Base-by-base conservation (phyloP, 176 grass and related monocot genomes). In the Musa beccarii region DNA sequence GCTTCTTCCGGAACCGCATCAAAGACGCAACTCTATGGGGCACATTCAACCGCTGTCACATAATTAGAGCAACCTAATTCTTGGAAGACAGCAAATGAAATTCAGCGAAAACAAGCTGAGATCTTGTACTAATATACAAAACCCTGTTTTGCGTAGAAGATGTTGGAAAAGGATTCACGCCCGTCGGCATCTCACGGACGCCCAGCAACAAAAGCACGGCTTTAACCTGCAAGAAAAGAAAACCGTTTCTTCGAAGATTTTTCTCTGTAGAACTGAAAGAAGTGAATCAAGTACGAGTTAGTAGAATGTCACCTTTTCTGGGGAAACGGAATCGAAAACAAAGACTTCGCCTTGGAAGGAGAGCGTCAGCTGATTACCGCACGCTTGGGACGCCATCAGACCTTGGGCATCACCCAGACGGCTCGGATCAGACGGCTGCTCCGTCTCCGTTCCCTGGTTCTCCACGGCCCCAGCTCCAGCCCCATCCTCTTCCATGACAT, bases 1-100 rank as follows among this genome's bases (percentile, higher is more conserved):
- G 86, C 76, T 96, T 96, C 76, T 96, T 89, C 69, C 89, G 88
- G 68, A 96, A 96, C 83, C 89, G 89, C 92, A 96, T 89, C 76
- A 96, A 29, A 0, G 92, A 92, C 21, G 92, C 92, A 81, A 96
- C 92, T 76, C 92, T 84, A 64, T 96, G 92, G 51, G 92, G 89
- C 63, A 86, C 89, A 81, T 96, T 96, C 76, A 89, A 71, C 68
- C 83, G 91, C 92, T 96, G 84, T 51, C 80, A 3, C 11, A 54
- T 52, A 71, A 71, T 80, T 22, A 16, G 50, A 59, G 21, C 1
- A 2, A 68, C 21, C 29, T 4, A 34, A 34, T 34, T 34, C 29
- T 34, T 34, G 29, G 29, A 34, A 34, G 29, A 34, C 29, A 34
- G 29, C 0, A 28, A 34, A 34, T 34, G 29, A 34, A 34, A 4